Percentiles rank a stretch among this genome's conserved stretches.
Conservation (phyloP, 2,329 filamentous ascomycete genomes). For the Fusarium sp. region DNA sequence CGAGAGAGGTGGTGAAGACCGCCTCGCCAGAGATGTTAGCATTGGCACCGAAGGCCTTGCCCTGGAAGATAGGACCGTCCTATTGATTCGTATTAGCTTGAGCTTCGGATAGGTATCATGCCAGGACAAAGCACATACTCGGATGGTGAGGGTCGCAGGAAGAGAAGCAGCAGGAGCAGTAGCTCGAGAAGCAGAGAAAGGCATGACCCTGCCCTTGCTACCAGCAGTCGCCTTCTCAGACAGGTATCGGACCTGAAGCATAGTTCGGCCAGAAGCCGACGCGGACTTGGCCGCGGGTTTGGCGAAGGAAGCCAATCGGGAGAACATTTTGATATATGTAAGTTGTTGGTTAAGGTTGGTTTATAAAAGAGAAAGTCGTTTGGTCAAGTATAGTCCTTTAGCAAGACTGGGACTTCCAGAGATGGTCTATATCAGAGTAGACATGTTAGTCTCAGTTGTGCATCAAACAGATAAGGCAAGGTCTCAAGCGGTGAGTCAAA, state of each 20-base stretch:
- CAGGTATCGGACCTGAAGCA: conserved; percentile 57
- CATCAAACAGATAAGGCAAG: conserved; percentile 14
- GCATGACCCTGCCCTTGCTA: conserved; percentile 79
- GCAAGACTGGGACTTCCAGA: conserved; percentile 60
- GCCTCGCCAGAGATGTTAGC: conserved; percentile 98
- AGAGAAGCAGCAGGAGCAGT: conserved; percentile 73
- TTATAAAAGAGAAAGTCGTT: conserved; percentile 27
- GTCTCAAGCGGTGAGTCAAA: conserved; percentile 61
- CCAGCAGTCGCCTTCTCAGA: conserved; percentile 67
- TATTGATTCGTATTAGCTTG: conserved; percentile 55
- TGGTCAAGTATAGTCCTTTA: conserved; percentile 43
- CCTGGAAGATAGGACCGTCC: conserved; percentile 96
- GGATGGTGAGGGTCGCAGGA: conserved; percentile 91
- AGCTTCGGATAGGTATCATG: too few species aligned
- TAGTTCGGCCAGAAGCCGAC: conserved; percentile 58
- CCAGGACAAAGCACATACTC: conserved; percentile 66
- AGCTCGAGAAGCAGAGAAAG: conserved; percentile 69
- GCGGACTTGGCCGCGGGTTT: conserved; percentile 67
- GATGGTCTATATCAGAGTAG: conserved; percentile 54
- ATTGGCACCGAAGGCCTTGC: conserved; percentile 96
- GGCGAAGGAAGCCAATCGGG: conserved; percentile 69
- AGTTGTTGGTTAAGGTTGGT: conserved; percentile 28
- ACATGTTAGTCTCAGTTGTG: conserved; percentile 42
- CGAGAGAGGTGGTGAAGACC: conserved; percentile 97
- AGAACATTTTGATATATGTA: conserved; percentile 66